Evolutionary conservation across 2,329 filamentous ascomycete genomes (phyloP).

Genomic region (Stemphylium lycopersici): DNA sequence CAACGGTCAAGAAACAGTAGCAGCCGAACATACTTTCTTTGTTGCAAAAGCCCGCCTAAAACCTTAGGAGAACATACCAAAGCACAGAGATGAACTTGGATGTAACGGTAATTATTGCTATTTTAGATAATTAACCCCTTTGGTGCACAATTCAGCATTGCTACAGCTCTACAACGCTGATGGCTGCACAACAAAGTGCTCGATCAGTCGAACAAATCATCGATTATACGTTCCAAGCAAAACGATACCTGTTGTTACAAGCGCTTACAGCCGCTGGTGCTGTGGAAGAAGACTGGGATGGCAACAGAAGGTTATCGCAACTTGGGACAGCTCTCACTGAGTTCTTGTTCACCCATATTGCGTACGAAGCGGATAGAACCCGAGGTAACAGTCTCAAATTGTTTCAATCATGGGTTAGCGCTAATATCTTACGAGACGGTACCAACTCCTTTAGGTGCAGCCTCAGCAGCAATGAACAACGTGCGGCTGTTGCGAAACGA

Average conservation of each 20-base stretch:
- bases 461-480: conserved; percentile 4
- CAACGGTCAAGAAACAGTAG: too few relatives aligned
- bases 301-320: conserved; percentile 1
- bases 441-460: conserved; percentile 3
- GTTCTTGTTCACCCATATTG: neutral
- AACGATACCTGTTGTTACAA: neutral
- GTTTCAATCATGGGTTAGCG: neutral
- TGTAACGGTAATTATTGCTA: too few relatives aligned
- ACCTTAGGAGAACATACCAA: too few relatives aligned
- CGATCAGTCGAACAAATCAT: neutral
- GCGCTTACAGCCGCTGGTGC: conserved; percentile 6
- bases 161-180: too few relatives aligned
- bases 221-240: neutral
- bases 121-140: too few relatives aligned
- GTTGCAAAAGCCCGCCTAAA: too few relatives aligned
- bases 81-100: too few relatives aligned
- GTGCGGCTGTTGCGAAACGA: neutral
- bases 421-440: neutral
- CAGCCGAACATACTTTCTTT: too few relatives aligned
- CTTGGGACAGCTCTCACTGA: neutral
- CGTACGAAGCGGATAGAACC: neutral
- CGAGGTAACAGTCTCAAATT: neutral
- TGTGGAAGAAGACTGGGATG: conserved; percentile 6
- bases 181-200: neutral
- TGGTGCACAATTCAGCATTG: too few relatives aligned